These are phyloP conservation scores for Gossypium trilobum DNA, from an alignment of 441 rosid species.

Conservation along the genomic window DNA sequence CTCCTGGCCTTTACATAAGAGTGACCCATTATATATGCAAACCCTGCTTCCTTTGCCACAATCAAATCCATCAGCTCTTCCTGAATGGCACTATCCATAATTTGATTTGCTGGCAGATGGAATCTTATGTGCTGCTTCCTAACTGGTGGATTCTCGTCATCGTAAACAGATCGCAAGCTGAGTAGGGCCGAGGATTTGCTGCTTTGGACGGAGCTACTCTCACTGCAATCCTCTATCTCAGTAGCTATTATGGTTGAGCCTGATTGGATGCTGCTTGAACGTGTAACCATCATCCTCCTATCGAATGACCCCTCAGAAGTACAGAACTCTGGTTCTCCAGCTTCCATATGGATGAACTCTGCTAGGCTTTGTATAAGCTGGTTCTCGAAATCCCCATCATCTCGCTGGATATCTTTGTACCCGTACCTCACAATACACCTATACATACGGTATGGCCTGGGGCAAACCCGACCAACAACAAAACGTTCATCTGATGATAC, in stretches of 20 bases:
- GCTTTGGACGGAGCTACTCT: constrained; percentile 42
- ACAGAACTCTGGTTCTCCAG: constrained; percentile 47
- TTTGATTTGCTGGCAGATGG: constrained; percentile 39
- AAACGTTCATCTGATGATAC: constrained; percentile 80
- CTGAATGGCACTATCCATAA: constrained; percentile 58
- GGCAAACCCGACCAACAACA: constrained; percentile 86
- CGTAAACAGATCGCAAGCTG: constrained; percentile 52
- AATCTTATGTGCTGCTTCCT: constrained; percentile 61
- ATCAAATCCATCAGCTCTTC: constrained; percentile 77
- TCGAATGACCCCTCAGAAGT: constrained; percentile 58
- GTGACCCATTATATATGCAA: constrained; percentile 81
- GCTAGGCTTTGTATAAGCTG: constrained; percentile 79
- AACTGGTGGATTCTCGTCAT: constrained; percentile 49
- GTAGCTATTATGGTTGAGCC: constrained; percentile 42
- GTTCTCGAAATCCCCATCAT: constrained; percentile 73
- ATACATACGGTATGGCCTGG: constrained; percentile 85
- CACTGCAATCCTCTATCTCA: constrained; percentile 41
- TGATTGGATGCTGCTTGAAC: constrained; percentile 43
- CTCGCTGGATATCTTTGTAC: constrained; percentile 77
- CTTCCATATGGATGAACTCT: constrained; percentile 90
- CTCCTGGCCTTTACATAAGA: constrained; percentile 74
- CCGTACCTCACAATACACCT: constrained; percentile 90
- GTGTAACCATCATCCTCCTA: constrained; percentile 87
- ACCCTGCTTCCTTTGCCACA: constrained; percentile 78
- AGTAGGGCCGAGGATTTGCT: constrained; percentile 59